Evolutionary conservation across 1,139 yeast species (phyloP).

Genomic region (Diutina siamensis): DNA sequence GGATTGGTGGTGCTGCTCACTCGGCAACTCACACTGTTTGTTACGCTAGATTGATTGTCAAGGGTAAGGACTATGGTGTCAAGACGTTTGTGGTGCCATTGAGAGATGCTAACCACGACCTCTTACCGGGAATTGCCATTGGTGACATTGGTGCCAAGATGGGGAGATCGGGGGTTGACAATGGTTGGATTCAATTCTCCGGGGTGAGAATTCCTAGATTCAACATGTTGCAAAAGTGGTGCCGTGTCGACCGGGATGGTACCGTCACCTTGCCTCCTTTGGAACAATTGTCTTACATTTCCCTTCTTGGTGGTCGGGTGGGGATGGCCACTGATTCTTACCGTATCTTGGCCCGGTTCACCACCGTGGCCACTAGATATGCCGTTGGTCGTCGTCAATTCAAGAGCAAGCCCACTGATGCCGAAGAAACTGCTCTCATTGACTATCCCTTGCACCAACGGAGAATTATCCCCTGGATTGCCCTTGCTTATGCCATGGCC

Average conservation of each 20-base stretch:
- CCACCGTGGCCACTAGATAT: constrained; percentile 12
- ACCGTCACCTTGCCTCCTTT: constrained; percentile 11
- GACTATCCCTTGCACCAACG: constrained; percentile 13
- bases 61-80: constrained; percentile 13
- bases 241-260: constrained; percentile 11
- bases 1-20: constrained; percentile 14
- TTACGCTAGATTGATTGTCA: constrained; percentile 12
- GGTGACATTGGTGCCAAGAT: constrained; percentile 13
- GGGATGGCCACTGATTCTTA: constrained; percentile 13
- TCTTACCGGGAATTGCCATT: constrained; percentile 12
- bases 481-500: constrained; percentile 11
- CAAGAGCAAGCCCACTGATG: constrained; percentile 8
- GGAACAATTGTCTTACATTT: constrained; percentile 13
- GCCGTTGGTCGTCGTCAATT: constrained; percentile 14
- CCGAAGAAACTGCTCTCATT: constrained; percentile 11
- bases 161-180: constrained; percentile 14
- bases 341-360: constrained; percentile 12
- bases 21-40: constrained; percentile 12
- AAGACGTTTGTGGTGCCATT: constrained; percentile 14
- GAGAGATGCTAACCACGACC: constrained; percentile 12
- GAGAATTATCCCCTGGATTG: constrained; percentile 12
- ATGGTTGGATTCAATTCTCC: constrained; percentile 14
- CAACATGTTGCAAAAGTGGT: constrained; percentile 13
- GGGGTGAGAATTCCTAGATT: constrained; percentile 12
- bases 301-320: constrained; percentile 13